These are phyloP conservation scores for Boletus rex-veris DNA, from an alignment of 768 basidiomycete species.

Conservation along the genomic window DNA sequence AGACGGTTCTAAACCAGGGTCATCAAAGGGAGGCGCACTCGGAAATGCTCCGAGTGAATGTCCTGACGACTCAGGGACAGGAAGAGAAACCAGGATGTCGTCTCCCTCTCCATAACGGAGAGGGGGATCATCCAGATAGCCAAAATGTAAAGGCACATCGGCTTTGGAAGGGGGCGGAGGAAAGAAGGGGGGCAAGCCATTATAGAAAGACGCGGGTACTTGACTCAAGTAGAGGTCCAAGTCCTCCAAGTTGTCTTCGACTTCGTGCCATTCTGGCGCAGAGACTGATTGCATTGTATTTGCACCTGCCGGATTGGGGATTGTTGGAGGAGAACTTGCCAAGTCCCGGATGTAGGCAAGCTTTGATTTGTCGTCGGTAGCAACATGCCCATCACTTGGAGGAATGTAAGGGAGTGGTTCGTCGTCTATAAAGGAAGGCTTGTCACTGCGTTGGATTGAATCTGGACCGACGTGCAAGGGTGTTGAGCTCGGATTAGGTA, in stretches of 20 bases:
- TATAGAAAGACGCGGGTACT: conserved; percentile 6
- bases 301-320: conserved; percentile 13
- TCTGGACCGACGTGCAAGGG: conserved; percentile 12
- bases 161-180: conserved; percentile 39
- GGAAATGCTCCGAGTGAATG: conserved; percentile 42
- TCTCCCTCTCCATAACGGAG: conserved; percentile 34
- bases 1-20: conserved; percentile 40
- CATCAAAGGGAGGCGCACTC: conserved; percentile 33
- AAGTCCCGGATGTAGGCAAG: conserved; percentile 50
- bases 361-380: conserved; percentile 61
- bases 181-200: conserved; percentile 19
- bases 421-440: conserved; percentile 3
- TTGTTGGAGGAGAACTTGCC: conserved; percentile 49
- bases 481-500: conserved; percentile 4
- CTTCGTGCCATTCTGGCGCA: conserved; percentile 54
- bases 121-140: conserved; percentile 34
- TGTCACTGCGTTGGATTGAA: conserved; percentile 3
- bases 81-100: conserved; percentile 32
- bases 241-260: conserved; percentile 37
- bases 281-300: conserved; percentile 33
- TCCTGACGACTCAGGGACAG: conserved; percentile 40
- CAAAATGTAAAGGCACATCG: conserved; percentile 38
- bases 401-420: conserved; percentile 29
- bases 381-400: conserved; percentile 51
- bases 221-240: conserved; percentile 6